These are phyloP conservation scores for Diaporthe australafricana DNA, from an alignment of 2,329 filamentous ascomycete species.

Conservation along the genomic window DNA sequence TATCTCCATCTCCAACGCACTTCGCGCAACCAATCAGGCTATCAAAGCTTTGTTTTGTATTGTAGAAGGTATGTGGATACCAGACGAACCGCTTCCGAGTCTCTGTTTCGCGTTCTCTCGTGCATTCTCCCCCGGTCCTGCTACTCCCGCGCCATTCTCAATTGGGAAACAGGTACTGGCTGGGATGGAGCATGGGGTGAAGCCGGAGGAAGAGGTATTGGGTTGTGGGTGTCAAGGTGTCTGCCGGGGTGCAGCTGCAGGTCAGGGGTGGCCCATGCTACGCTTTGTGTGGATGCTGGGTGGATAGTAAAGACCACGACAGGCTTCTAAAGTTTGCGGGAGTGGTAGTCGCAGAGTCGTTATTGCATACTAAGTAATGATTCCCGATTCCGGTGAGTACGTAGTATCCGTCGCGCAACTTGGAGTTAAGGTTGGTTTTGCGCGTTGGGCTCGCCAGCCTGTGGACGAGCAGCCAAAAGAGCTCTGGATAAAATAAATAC, in stretches of 20 bases:
- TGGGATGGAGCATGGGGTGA: constrained; percentile 36
- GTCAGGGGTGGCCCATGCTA: constrained; percentile 40
- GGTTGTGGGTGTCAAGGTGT: constrained; percentile 38
- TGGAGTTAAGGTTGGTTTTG: too few relatives aligned
- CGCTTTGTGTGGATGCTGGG: constrained; percentile 32
- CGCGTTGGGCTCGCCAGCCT: too few relatives aligned
- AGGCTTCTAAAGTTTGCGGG: constrained; percentile 41
- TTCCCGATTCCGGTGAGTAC: constrained; percentile 15
- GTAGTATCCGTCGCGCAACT: too few relatives aligned
- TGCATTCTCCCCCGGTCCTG: constrained; percentile 36
- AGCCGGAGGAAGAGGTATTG: constrained; percentile 37
- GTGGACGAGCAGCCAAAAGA: too few relatives aligned
- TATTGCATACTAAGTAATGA: constrained; percentile 31
- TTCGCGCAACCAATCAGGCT: constrained; percentile 25
- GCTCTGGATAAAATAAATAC: too few relatives aligned
- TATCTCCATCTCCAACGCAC: too few relatives aligned
- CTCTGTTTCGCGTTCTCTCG: constrained; percentile 35
- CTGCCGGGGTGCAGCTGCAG: constrained; percentile 42
- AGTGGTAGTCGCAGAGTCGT: constrained; percentile 41
- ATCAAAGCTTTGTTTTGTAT: constrained; percentile 28
- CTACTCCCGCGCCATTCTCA: constrained; percentile 39
- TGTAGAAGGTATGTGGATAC: constrained; percentile 31
- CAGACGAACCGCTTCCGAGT: constrained; percentile 34
- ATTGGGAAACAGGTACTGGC: constrained; percentile 38
- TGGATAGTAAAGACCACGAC: constrained; percentile 41